Evolutionary conservation across 2,329 filamentous ascomycete genomes (phyloP), one percentile per base, ranked within the genome.

Genomic region (Alternaria sp.): DNA sequence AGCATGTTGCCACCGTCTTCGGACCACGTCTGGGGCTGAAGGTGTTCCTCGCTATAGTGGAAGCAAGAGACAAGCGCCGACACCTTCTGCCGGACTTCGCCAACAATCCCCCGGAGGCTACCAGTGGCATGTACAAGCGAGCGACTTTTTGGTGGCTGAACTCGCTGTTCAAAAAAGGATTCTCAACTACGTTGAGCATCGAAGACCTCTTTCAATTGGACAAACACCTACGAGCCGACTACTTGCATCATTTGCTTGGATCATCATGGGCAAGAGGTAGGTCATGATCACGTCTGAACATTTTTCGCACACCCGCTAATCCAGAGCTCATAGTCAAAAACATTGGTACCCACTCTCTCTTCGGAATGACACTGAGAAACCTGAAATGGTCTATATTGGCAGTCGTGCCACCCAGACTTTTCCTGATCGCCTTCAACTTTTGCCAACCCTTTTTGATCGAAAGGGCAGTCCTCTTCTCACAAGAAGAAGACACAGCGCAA

Each of bases 111-210:
- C 82, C 80, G 0, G 87, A 89, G 68, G 82, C 82, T 4, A 87
- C 83, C 3, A 84, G 82, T 50, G 82, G 85, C 4, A 76, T 85
- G n/a, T 83, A 84, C 65, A 86, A 79, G 62, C 78, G 80, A 46
- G 76, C 74, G 0, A 74, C 86, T 12, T 88, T 88, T 68, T 83
- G 81, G 78, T 88, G 86, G 86, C 73, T 87, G 53, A 86, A 84
- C 61, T 79, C 81, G 3, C 71, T 89, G 7, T 83, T 89, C 45
- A 79, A 79, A 25, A 74, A 77, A 15, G 85, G 86, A 0, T 87
- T 82, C 74, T 80, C 73, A 5, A 83, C 80, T 7, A 65, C 79
- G 4, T 66, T 87, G 13, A 67, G 72, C 1, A 74, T 85, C 0
- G 80, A 83, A 8, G 84, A 85, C 59, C 76, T 85, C 4, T 83